Conservation (phyloP, 495 filamentous ascomycete genomes). For the Penicillium canescens region DNA sequence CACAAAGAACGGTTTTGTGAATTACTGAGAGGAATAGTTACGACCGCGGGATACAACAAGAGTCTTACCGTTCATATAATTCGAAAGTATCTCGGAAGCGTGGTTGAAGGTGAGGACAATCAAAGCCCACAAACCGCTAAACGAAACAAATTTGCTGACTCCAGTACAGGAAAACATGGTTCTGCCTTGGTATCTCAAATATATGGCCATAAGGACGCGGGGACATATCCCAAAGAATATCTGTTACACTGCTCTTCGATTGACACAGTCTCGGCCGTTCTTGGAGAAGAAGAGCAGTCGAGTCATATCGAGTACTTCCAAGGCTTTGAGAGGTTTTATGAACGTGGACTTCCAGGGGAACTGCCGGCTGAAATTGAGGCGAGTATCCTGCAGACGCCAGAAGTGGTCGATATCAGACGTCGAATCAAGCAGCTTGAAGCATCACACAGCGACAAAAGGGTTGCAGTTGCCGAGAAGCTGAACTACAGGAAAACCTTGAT, state of each 20-base stretch:
- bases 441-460: conserved; percentile 2
- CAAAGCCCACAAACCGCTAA: conserved; percentile 25
- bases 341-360: conserved; percentile 16
- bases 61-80: conserved; percentile 9
- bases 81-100: conserved; percentile 15
- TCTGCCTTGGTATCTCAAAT: conserved; percentile 26
- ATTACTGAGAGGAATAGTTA: conserved; percentile 9
- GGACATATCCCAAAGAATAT: conserved; percentile 22
- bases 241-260: conserved; percentile 19
- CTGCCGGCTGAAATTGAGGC: conserved; percentile 15
- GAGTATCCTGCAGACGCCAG: conserved; percentile 15
- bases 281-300: conserved; percentile 20
- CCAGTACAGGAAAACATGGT: conserved; percentile 15
- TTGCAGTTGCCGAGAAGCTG: conserved; percentile 12
- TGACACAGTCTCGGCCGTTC: conserved; percentile 18
- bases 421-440: conserved; percentile 10
- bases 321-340: conserved; percentile 17
- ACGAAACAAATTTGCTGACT: conserved; percentile 5
- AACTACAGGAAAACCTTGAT: conserved; percentile 13
- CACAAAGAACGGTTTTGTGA: conserved; percentile 11
- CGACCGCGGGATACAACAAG: conserved; percentile 14
- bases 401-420: conserved; percentile 12
- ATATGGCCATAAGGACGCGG: conserved; percentile 18
- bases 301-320: conserved; percentile 24
- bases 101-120: conserved; percentile 14